Percentiles rank a stretch among this genome's conserved stretches.
Evolutionary conservation across 768 basidiomycete genomes (phyloP).

Genomic region (Rhizopogon vulgaris): DNA sequence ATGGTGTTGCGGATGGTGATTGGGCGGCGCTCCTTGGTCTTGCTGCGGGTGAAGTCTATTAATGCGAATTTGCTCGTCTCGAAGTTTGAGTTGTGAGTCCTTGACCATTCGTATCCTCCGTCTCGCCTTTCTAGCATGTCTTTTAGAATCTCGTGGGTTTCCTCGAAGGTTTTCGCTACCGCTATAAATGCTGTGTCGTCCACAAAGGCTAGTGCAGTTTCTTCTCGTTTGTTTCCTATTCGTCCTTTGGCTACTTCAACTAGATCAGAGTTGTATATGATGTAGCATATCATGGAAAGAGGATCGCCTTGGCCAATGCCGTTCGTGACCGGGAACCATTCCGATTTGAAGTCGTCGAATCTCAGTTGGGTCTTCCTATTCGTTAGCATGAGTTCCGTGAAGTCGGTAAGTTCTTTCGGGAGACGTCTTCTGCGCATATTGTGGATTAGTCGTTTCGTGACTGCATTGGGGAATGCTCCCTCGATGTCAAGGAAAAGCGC

Average conservation of each 20-base stretch:
- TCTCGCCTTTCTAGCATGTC: conserved; percentile 8
- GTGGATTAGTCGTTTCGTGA: conserved; percentile 22
- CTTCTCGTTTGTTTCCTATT: too few species aligned
- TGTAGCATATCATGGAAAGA: conserved; percentile 18
- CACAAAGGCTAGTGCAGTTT: conserved; percentile 21
- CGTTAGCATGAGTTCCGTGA: conserved; percentile 7
- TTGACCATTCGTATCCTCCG: conserved; percentile 10
- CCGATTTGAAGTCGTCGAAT: conserved; percentile 16
- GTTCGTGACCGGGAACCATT: not conserved
- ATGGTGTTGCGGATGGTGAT: fast-evolving
- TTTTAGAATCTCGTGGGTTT: too few species aligned
- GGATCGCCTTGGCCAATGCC: conserved; percentile 28
- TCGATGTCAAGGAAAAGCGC: conserved; percentile 36
- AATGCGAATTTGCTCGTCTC: conserved; percentile 10
- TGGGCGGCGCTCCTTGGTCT: not conserved
- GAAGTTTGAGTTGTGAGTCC: conserved; percentile 11
- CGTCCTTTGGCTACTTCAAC: not conserved
- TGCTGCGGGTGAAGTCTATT: not conserved
- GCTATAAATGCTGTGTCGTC: conserved; percentile 24
- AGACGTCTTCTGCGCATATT: conserved; percentile 22
- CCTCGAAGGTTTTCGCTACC: conserved; percentile 10
- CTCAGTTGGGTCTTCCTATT: conserved; percentile 5
- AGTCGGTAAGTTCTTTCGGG: conserved; percentile 4
- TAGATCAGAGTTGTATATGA: conserved; percentile 22
- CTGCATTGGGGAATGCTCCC: conserved; percentile 36